phyloP scores from a whole-genome alignment of 1,284 basidiomycete genomes.

The Ustilago shanxiensis region DNA sequence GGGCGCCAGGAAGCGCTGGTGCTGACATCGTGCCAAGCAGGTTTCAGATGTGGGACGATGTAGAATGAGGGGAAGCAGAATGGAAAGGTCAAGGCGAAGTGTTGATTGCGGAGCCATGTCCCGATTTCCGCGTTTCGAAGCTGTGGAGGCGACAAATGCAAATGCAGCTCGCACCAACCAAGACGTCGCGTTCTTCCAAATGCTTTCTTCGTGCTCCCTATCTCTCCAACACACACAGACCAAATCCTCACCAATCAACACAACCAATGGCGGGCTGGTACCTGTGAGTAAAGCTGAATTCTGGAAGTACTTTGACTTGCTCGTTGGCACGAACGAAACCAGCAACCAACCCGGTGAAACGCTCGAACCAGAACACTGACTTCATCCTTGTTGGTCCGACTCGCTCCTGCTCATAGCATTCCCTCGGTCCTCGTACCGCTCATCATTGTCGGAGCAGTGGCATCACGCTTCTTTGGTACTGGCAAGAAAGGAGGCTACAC shows the following conservation, averaged over 20 bases:
- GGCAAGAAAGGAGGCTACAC: constrained; percentile 33
- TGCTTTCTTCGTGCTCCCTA: not conserved
- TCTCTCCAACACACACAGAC: not conserved
- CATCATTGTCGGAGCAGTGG: constrained; percentile 48
- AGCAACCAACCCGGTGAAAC: too few relatives aligned
- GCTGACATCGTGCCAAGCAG: constrained; percentile 25
- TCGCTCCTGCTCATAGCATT: constrained; percentile 25
- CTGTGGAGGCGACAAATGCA: constrained; percentile 28
- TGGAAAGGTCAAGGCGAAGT: not conserved
- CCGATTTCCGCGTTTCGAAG: constrained; percentile 35
- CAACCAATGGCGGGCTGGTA: constrained; percentile 43
- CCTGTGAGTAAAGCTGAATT: constrained; percentile 47
- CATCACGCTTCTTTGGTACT: constrained; percentile 40
- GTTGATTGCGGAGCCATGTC: not conserved
- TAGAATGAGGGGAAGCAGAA: not conserved
- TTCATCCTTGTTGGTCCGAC: not conserved
- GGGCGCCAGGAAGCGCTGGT: constrained; percentile 19
- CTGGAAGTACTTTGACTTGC: too few relatives aligned
- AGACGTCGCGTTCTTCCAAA: constrained; percentile 5
- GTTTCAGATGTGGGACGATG: not conserved
- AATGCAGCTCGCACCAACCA: not conserved
- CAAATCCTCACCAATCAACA: constrained; percentile 1
- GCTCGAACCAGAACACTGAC: not conserved
- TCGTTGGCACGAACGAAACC: too few relatives aligned
- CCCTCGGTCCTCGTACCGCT: constrained; percentile 53